A percentile compares a stretch with the other conserved stretches of the same genome.
These are phyloP conservation scores for Pelargonium fulgidum DNA, from an alignment of 441 rosid genomes.

Conservation along the genomic window DNA sequence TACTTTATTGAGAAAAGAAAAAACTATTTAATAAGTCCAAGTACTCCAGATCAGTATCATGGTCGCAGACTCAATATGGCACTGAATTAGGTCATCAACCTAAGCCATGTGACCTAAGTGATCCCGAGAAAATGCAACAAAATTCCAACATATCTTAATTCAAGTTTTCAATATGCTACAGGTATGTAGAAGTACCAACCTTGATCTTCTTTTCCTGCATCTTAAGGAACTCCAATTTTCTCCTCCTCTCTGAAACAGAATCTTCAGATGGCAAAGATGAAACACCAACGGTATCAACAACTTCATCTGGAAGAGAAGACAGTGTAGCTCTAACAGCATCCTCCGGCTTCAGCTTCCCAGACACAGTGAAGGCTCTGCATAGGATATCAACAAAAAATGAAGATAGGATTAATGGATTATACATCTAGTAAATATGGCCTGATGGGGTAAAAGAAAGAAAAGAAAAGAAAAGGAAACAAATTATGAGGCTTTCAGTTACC, in stretches of 20 bases:
- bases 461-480: slow-evolving; percentile 12
- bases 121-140: not conserved
- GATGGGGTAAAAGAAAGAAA: not conserved
- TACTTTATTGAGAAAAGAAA: slow-evolving; percentile 14
- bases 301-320: slow-evolving; percentile 93
- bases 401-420: not conserved
- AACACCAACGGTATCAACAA: slow-evolving; percentile 86
- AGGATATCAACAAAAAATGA: slow-evolving; percentile 13
- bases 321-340: slow-evolving; percentile 90
- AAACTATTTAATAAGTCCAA: slow-evolving; percentile 1
- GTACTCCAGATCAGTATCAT: slow-evolving; percentile 11
- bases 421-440: not conserved
- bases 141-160: not conserved
- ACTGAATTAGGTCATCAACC: not conserved
- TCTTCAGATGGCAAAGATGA: slow-evolving; percentile 87
- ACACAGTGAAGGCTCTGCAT: slow-evolving; percentile 75
- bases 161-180: not conserved
- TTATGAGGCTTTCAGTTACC: slow-evolving; percentile 29
- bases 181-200: slow-evolving; percentile 34
- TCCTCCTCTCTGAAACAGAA: slow-evolving; percentile 78
- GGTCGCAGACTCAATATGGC: slow-evolving; percentile 5
- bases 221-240: slow-evolving; percentile 81
- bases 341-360: slow-evolving; percentile 78
- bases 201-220: slow-evolving; percentile 93
- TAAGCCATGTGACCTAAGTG: not conserved